Conservation (phyloP, 257 asterid genomes). For the Hygrophila difformis region DNA sequence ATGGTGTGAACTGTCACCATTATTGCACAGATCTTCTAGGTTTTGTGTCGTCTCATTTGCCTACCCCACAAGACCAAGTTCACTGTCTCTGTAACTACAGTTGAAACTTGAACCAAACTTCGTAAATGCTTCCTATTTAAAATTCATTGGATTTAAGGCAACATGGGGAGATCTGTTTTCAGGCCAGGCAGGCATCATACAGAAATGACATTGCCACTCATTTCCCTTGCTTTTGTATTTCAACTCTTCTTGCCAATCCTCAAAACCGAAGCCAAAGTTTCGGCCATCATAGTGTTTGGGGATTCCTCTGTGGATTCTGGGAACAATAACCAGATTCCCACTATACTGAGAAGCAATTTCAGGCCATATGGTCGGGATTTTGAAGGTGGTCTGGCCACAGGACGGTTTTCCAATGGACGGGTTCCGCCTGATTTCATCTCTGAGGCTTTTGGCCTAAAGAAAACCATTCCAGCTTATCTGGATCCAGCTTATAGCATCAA, state of each 20-base stretch:
- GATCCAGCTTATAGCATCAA: conserved; percentile 52
- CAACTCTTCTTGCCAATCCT: conserved; percentile 11
- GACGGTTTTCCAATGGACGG: conserved; percentile 65
- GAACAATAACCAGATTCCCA: conserved; percentile 50
- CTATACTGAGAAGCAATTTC: conserved; percentile 50
- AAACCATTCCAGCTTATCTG: conserved; percentile 53
- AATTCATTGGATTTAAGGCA: too few species aligned
- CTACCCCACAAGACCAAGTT: too few species aligned
- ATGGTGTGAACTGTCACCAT: too few species aligned
- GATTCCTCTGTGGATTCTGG: conserved; percentile 82
- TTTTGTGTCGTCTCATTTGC: too few species aligned
- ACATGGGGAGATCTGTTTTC: neutral
- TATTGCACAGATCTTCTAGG: too few species aligned
- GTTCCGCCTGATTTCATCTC: conserved; percentile 57
- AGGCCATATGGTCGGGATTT: conserved; percentile 70
- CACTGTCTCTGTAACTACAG: too few species aligned
- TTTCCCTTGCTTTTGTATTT: conserved; percentile 13
- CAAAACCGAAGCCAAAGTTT: conserved; percentile 30
- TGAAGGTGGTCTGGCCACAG: conserved; percentile 45
- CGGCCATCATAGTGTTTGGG: conserved; percentile 66
- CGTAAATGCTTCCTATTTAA: neutral
- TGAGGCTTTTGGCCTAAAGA: conserved; percentile 52
- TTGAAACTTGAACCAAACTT: neutral
- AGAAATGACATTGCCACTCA: conserved; percentile 10
- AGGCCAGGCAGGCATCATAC: neutral